Evolutionary conservation across 306 rosid genomes (phyloP).

Genomic region (Cucumis hystrix): DNA sequence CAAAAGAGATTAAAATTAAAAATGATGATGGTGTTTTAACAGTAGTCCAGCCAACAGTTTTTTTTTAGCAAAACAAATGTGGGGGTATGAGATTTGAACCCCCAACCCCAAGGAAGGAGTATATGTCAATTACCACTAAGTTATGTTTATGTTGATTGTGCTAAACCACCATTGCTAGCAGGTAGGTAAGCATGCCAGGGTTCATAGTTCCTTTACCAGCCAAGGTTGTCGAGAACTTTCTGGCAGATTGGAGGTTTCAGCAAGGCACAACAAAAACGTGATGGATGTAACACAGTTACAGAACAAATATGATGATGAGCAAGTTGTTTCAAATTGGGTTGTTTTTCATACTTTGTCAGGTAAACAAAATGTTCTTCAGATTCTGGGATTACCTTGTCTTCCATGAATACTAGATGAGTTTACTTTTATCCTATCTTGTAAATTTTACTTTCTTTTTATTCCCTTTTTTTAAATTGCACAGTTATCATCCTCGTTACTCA

Average conservation of each 20-base stretch:
- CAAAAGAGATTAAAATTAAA: background rate
- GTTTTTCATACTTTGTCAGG: too few species aligned
- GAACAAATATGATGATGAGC: background rate
- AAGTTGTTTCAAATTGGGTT: background rate
- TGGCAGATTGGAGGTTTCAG: background rate
- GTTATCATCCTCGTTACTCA: too few species aligned
- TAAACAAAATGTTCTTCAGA: too few species aligned
- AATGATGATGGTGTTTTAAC: background rate
- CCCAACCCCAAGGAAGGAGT: background rate
- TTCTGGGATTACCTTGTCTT: too few species aligned
- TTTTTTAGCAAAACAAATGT: background rate
- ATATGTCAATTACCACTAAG: background rate
- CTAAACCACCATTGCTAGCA: background rate
- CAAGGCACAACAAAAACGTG: background rate
- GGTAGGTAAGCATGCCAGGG: background rate
- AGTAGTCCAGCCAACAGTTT: background rate
- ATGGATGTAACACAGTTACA: background rate
- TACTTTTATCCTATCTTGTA: too few species aligned
- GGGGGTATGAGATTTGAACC: background rate
- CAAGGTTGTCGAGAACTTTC: background rate
- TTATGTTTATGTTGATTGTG: background rate
- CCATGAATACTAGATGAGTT: too few species aligned
- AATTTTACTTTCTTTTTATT: too few species aligned
- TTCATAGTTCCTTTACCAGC: background rate
- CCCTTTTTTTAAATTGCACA: too few species aligned